Evolutionary conservation across 257 asterid genomes (phyloP).

Genomic region (Linaria vulgaris): DNA sequence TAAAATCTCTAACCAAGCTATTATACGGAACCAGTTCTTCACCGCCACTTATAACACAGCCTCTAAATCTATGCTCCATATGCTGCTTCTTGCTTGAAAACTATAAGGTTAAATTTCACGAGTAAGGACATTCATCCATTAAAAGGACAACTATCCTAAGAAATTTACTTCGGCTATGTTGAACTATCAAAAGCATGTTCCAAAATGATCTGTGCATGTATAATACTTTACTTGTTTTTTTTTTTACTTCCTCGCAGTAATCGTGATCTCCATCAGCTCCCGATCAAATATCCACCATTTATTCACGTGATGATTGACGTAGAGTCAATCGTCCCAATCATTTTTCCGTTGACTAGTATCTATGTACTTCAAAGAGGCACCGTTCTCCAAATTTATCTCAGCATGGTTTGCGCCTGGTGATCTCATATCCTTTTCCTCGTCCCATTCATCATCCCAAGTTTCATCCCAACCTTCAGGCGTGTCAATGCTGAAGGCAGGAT

Average conservation of each 20-base stretch:
- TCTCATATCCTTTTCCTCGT: conserved; percentile 40
- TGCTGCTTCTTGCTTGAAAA: neutral
- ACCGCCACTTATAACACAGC: neutral
- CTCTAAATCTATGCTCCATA: conserved; percentile 2
- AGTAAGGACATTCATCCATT: neutral
- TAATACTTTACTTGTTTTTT: neutral
- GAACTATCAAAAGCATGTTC: neutral
- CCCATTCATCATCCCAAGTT: conserved; percentile 71
- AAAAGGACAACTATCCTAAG: neutral
- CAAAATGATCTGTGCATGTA: neutral
- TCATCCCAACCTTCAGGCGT: conserved; percentile 50
- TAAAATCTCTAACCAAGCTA: neutral
- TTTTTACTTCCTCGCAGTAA: neutral
- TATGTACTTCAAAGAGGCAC: conserved; percentile 30
- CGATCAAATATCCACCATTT: neutral
- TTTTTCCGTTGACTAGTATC: conserved; percentile 28
- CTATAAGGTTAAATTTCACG: neutral
- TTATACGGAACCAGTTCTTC: neutral
- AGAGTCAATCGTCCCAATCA: conserved; percentile 30
- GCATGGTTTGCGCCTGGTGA: conserved; percentile 18
- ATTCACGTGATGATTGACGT: neutral
- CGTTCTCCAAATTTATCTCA: conserved; percentile 16
- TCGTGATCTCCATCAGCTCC: neutral
- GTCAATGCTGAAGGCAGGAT: conserved; percentile 32
- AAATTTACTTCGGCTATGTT: neutral